A percentile compares a stretch with the other conserved stretches of the same genome.
phyloP scores from a whole-genome alignment of 768 basidiomycete genomes.

The Stropharia rugosoannulata region DNA sequence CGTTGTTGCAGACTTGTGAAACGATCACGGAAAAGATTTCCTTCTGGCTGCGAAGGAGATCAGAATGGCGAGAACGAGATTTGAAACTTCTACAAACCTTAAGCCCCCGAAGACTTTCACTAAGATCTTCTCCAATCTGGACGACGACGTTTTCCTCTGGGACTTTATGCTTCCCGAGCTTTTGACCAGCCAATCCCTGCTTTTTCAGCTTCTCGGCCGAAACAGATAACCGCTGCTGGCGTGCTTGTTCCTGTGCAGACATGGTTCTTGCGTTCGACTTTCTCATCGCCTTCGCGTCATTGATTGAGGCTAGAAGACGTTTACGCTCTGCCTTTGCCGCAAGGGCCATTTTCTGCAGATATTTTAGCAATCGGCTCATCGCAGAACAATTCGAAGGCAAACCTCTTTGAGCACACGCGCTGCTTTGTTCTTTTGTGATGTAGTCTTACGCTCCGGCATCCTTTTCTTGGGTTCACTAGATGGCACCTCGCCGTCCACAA shows the following conservation, averaged over 20 bases:
- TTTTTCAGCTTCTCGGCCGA: conserved; percentile 49
- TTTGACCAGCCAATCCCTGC: conserved; percentile 68
- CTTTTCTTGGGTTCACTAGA: conserved; percentile 32
- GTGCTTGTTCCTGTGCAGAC: conserved; percentile 41
- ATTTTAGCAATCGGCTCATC: neutral
- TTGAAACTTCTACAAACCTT: conserved; percentile 54
- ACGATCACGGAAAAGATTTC: conserved; percentile 88
- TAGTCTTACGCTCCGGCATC: conserved; percentile 40
- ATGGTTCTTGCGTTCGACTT: conserved; percentile 33
- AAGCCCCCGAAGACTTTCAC: conserved; percentile 77
- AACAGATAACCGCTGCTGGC: conserved; percentile 39
- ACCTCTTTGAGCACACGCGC: conserved; percentile 66
- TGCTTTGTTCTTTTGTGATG: conserved; percentile 64
- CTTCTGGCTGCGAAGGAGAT: conserved; percentile 67
- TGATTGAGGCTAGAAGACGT: conserved; percentile 58
- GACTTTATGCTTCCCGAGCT: conserved; percentile 79
- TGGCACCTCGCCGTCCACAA: conserved; percentile 22
- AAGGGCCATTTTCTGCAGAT: conserved; percentile 58
- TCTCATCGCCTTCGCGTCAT: conserved; percentile 53
- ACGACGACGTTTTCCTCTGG: conserved; percentile 72
- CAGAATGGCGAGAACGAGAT: neutral
- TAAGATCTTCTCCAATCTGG: conserved; percentile 88
- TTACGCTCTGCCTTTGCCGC: conserved; percentile 60
- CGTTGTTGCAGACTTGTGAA: conserved; percentile 87
- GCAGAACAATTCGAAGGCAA: conserved; percentile 13